A percentile compares a stretch with the other conserved stretches of the same genome.
Evolutionary conservation across 148 eudicot genomes (phyloP).

Genomic region (Vaccinium macrocarpon): DNA sequence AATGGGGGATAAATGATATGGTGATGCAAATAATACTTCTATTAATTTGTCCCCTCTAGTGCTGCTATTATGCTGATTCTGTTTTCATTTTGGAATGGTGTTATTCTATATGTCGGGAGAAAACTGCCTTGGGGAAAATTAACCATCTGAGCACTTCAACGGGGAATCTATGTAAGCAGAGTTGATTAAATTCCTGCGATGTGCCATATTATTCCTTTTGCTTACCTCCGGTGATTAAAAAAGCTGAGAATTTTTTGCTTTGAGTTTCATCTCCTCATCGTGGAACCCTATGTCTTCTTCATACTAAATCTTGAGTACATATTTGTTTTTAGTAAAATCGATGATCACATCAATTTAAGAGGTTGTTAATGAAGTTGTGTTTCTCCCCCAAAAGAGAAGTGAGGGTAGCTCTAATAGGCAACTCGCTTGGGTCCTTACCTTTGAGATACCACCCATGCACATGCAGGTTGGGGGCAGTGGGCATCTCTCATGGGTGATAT

Average conservation of each 20-base stretch:
- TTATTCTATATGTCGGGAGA: background rate
- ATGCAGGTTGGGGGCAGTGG: slow-evolving; percentile 21
- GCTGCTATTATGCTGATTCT: background rate
- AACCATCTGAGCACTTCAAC: background rate
- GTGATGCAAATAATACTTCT: background rate
- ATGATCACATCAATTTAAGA: background rate
- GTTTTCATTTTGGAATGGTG: background rate
- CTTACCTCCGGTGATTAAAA: background rate
- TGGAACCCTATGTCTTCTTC: background rate
- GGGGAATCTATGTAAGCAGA: background rate
- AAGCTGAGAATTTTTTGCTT: background rate
- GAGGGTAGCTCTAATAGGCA: background rate
- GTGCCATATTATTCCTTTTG: background rate
- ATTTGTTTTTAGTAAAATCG: background rate
- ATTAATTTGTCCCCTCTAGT: background rate
- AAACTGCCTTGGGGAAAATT: background rate
- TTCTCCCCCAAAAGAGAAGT: background rate
- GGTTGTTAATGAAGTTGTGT: background rate
- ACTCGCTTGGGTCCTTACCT: slow-evolving; percentile 21
- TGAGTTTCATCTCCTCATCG: background rate
- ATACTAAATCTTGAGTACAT: background rate
- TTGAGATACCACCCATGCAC: slow-evolving; percentile 21
- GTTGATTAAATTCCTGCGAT: background rate
- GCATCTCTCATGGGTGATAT: slow-evolving; percentile 16
- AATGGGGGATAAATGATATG: background rate